Conservation (phyloP, 768 basidiomycete species). For the Macrolepiota dolichaula region DNA sequence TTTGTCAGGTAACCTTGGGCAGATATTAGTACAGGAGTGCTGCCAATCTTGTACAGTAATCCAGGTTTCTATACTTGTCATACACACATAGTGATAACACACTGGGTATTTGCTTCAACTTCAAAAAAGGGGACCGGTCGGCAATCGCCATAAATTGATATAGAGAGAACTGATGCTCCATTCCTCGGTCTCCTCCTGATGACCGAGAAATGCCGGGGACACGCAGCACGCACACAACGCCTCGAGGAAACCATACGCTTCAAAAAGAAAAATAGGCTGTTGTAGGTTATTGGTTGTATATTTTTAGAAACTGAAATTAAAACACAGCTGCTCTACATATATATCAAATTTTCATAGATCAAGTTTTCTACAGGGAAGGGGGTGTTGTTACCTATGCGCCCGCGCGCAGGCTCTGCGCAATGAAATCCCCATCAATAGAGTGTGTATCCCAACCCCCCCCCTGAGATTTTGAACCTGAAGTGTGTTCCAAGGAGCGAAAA, state of each 20-base stretch:
- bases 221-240: not conserved
- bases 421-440: constrained; percentile 1
- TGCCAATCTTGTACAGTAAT: not conserved
- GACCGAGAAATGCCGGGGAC: not conserved
- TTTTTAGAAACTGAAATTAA: not conserved
- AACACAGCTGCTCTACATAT: not conserved
- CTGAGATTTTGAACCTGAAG: not conserved
- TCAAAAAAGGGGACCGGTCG: not conserved
- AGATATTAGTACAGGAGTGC: not conserved
- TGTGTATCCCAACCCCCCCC: not conserved
- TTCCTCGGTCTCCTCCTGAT: not conserved
- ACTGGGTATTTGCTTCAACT: not conserved
- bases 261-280: not conserved
- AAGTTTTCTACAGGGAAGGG: not conserved
- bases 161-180: too few relatives aligned
- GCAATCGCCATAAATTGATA: not conserved
- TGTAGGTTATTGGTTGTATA: too few relatives aligned
- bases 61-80: not conserved
- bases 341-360: not conserved
- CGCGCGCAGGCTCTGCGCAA: not conserved
- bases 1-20: too few relatives aligned
- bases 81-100: not conserved
- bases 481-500: not conserved
- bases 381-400: too few relatives aligned
- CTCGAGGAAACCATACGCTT: not conserved